Percentiles rank a stretch among this genome's conserved stretches.
Conservation (phyloP, 169 alveolate species). For the Plasmodium inui region DNA sequence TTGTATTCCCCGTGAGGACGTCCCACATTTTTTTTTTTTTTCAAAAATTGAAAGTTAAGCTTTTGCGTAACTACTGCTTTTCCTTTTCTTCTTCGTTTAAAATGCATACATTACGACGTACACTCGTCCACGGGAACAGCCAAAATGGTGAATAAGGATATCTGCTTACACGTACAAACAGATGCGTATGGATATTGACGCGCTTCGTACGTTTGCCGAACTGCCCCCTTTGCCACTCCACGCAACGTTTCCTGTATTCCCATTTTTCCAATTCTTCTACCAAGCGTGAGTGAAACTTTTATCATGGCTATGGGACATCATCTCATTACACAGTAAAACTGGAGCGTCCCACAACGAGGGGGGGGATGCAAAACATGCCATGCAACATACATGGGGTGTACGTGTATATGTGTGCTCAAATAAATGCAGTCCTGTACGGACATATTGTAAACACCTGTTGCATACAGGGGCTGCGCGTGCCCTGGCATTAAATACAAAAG, state of each 20-base stretch:
- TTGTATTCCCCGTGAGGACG: background rate
- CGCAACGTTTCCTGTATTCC: background rate
- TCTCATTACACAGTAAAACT: slow-evolving; percentile 36
- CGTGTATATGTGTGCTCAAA: background rate
- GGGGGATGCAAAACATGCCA: background rate
- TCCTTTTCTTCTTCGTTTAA: background rate
- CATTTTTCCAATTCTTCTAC: background rate
- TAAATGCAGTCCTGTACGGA: background rate
- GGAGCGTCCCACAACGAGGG: background rate
- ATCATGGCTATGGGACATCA: slow-evolving; percentile 11
- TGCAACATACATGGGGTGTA: background rate
- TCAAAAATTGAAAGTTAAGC: background rate
- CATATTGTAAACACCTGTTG: background rate
- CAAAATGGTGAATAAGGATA: background rate
- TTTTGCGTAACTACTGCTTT: background rate
- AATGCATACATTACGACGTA: background rate
- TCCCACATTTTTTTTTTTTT: background rate
- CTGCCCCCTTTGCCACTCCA: background rate
- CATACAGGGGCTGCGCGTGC: background rate
- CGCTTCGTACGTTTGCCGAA: background rate
- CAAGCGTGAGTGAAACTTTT: background rate
- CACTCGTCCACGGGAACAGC: background rate
- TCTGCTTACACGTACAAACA: background rate
- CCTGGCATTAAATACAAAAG: background rate
- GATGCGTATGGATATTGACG: background rate